Evolutionary conservation across 2,329 filamentous ascomycete genomes (phyloP).

Genomic region (Cercospora berteroae): DNA sequence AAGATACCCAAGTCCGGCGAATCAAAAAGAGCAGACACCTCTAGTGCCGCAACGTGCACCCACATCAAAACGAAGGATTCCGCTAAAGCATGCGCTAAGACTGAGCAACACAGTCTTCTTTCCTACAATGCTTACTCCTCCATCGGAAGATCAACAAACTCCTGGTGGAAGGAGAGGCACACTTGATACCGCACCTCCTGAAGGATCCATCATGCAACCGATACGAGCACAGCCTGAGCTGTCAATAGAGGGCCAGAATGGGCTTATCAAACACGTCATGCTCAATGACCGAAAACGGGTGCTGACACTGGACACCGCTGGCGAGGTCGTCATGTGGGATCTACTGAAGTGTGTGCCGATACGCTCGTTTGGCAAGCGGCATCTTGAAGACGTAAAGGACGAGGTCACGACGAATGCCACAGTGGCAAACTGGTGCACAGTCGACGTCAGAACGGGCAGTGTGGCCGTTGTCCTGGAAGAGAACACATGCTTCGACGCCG

Average conservation of each 20-base stretch:
- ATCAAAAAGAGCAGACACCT: constrained; percentile 16
- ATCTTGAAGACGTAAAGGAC: constrained; percentile 86
- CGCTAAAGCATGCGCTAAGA: constrained; percentile 72
- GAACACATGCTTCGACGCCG: constrained; percentile 95
- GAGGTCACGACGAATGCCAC: constrained; percentile 84
- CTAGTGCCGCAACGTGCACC: neutral
- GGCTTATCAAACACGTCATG: constrained; percentile 87
- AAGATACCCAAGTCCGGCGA: constrained; percentile 40
- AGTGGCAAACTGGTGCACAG: constrained; percentile 92
- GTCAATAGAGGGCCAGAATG: constrained; percentile 86
- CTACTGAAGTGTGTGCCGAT: constrained; percentile 83
- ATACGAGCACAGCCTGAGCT: constrained; percentile 48
- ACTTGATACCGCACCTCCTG: constrained; percentile 17
- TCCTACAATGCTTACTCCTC: constrained; percentile 50
- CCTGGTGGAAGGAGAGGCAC: constrained; percentile 60
- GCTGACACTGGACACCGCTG: constrained; percentile 88
- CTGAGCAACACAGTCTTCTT: constrained; percentile 83
- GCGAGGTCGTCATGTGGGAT: constrained; percentile 94
- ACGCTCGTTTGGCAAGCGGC: constrained; percentile 87
- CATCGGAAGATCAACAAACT: constrained; percentile 34
- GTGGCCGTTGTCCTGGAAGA: constrained; percentile 88
- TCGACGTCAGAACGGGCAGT: constrained; percentile 89
- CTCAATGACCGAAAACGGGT: constrained; percentile 88
- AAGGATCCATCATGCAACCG: constrained; percentile 38
- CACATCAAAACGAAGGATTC: constrained; percentile 61